These are phyloP conservation scores for Cotoneaster glaucophyllus DNA, from an alignment of 306 rosid genomes.

Conservation along the genomic window DNA sequence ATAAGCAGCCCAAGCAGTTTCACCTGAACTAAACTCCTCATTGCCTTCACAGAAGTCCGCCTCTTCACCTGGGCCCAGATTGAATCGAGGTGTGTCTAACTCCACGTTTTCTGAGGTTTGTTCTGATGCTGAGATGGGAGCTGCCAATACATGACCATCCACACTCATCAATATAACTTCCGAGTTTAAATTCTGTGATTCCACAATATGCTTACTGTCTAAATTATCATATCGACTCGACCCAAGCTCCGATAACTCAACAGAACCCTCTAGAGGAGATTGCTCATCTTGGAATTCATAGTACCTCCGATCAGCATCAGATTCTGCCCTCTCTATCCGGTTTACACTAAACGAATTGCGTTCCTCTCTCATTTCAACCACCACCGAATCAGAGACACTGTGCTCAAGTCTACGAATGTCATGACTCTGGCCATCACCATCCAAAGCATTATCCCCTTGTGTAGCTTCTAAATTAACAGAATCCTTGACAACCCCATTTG, in stretches of 20 bases:
- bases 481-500: constrained; percentile 29
- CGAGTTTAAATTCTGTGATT: constrained; percentile 52
- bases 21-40: constrained; percentile 49
- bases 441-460: constrained; percentile 10
- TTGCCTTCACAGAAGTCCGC: constrained; percentile 62
- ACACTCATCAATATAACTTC: constrained; percentile 91
- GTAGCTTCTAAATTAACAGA: constrained; percentile 18
- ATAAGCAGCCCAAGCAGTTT: constrained; percentile 71
- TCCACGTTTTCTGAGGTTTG: constrained; percentile 56
- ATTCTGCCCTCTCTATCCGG: constrained; percentile 41
- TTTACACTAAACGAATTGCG: constrained; percentile 15
- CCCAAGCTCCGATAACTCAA: constrained; percentile 56
- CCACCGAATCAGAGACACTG: constrained; percentile 54
- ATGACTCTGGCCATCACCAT: constrained; percentile 12
- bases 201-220: constrained; percentile 48
- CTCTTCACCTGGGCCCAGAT: constrained; percentile 82
- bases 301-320: constrained; percentile 56
- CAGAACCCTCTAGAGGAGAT: constrained; percentile 57
- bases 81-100: constrained; percentile 77
- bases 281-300: constrained; percentile 65
- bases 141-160: constrained; percentile 82
- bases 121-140: constrained; percentile 78
- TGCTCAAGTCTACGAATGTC: constrained; percentile 49
- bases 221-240: constrained; percentile 46
- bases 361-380: constrained; percentile 38